Evolutionary conservation across 225 moss, liverwort and hornwort genomes (phyloP).

Genomic region (Straminergon stramineum): DNA sequence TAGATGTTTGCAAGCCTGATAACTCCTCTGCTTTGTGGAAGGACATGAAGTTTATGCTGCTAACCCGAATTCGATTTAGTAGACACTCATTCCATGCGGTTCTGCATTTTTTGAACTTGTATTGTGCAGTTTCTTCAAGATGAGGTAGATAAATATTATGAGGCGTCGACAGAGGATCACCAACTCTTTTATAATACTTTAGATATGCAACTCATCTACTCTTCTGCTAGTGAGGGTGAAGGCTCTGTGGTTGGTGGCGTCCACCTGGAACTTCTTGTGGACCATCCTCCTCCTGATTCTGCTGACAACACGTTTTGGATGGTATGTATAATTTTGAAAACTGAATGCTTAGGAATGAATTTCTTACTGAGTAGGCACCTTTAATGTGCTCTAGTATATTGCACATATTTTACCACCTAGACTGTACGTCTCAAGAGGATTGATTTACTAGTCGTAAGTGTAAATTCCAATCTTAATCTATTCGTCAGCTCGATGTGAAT

Average conservation of each 20-base stretch:
- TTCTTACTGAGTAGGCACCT: background rate
- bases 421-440: background rate
- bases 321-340: conserved; percentile 23
- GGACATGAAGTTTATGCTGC: background rate
- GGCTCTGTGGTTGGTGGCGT: conserved; percentile 95
- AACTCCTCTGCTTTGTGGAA: background rate
- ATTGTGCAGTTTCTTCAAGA: conserved; percentile 78
- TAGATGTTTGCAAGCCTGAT: background rate
- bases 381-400: background rate
- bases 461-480: background rate
- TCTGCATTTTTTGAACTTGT: background rate
- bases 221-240: conserved; percentile 92
- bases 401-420: background rate
- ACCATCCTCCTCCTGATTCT: conserved; percentile 68
- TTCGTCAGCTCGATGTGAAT: background rate
- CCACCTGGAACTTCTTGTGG: conserved; percentile 94
- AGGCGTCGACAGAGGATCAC: conserved; percentile 55
- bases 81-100: background rate
- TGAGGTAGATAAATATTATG: conserved; percentile 68
- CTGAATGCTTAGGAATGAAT: background rate
- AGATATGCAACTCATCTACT: conserved; percentile 86
- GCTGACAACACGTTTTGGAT: conserved; percentile 75
- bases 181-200: conserved; percentile 80
- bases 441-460: background rate
- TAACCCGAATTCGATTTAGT: background rate